Percentiles rank a stretch among this genome's conserved stretches.
Conservation (phyloP, 2,329 filamentous ascomycete species). For the Epichloe sp. region DNA sequence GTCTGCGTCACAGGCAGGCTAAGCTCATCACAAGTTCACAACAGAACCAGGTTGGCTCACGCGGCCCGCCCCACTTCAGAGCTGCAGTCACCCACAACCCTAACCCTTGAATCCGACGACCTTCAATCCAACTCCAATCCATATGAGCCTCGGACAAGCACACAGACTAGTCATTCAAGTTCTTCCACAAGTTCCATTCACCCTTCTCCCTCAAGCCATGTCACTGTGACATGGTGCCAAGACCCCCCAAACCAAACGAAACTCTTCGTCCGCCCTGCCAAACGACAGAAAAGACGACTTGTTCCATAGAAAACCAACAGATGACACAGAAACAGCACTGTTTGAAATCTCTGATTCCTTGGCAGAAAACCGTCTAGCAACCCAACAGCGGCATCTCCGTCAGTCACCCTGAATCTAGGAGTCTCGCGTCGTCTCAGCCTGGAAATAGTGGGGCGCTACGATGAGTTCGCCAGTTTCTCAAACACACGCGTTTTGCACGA, state of each 20-base stretch:
- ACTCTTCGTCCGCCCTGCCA: neutral
- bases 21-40: no score
- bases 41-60: no score
- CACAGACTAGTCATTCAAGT: no score
- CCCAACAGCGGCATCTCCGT: neutral
- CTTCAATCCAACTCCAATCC: neutral
- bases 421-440: neutral
- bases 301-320: neutral
- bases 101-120: neutral
- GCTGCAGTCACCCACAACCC: neutral
- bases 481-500: neutral
- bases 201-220: no score
- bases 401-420: neutral
- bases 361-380: no score
- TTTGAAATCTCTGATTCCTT: no score
- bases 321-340: no score
- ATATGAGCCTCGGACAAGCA: neutral
- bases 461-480: neutral
- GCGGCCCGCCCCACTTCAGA: neutral
- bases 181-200: no score
- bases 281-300: neutral
- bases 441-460: neutral
- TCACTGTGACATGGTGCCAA: neutral
- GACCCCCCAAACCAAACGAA: neutral
- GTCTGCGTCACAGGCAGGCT: no score